These are phyloP conservation scores for Phlebopus sp. DNA, from an alignment of 1,284 basidiomycete genomes.

Conservation along the genomic window DNA sequence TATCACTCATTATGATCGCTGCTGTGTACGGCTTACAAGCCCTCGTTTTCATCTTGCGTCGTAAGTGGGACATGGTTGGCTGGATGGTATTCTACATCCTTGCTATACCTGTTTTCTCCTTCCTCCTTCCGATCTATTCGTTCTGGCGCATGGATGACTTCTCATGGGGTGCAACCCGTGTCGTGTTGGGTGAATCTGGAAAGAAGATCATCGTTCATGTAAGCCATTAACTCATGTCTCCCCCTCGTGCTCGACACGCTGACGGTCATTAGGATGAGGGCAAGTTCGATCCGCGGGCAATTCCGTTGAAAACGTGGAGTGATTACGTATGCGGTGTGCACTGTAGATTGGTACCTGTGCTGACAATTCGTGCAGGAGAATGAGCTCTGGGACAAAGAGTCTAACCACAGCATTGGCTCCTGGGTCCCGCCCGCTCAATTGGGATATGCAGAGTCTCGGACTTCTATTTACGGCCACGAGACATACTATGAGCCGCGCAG, in stretches of 20 bases:
- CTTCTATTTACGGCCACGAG: slow-evolving; percentile 78
- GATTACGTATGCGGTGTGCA: slow-evolving; percentile 66
- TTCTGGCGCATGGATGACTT: slow-evolving; percentile 99
- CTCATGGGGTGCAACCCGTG: slow-evolving; percentile 94
- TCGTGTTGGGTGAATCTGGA: slow-evolving; percentile 92
- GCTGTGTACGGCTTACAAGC: slow-evolving; percentile 93
- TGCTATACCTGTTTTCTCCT: slow-evolving; percentile 89
- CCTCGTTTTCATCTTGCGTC: slow-evolving; percentile 79
- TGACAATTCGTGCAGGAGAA: slow-evolving; percentile 59
- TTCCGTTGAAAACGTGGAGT: slow-evolving; percentile 95
- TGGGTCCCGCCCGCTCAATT: slow-evolving; percentile 73
- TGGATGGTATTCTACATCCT: slow-evolving; percentile 98
- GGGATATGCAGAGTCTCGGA: slow-evolving; percentile 70
- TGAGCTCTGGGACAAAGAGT: slow-evolving; percentile 96
- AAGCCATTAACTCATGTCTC: slow-evolving; percentile 31
- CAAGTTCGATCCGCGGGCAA: slow-evolving; percentile 89
- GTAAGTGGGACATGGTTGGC: slow-evolving; percentile 94
- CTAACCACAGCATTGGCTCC: slow-evolving; percentile 85
- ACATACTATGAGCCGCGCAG: slow-evolving; percentile 72
- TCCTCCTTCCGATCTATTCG: slow-evolving; percentile 92
- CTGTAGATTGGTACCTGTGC: slow-evolving; percentile 1
- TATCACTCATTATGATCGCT: slow-evolving; percentile 89
- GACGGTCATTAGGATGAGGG: slow-evolving; percentile 76
- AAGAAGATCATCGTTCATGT: slow-evolving; percentile 95
- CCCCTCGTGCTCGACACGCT: slow-evolving; percentile 11